Percentiles rank a stretch among this genome's conserved stretches.
Conservation (phyloP, 352 stramenopile species). For the Phytophthora ramorum region DNA sequence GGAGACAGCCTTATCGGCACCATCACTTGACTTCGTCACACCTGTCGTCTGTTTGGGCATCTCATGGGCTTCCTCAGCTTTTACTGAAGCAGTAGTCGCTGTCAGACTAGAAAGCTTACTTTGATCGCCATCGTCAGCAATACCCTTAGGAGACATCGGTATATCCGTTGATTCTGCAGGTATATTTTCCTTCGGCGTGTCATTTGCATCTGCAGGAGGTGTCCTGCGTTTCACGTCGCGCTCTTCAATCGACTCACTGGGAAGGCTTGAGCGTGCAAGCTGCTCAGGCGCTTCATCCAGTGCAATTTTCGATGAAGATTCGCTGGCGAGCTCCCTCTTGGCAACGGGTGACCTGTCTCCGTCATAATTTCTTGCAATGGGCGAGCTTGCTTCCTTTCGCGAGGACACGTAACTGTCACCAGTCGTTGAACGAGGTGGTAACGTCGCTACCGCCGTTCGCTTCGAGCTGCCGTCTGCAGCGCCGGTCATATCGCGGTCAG, state of each 20-base stretch:
- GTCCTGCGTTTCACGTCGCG: conserved; percentile 5
- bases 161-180: conserved; percentile 3
- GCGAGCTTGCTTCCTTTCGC: conserved; percentile 26
- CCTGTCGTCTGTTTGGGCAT: not conserved
- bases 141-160: not conserved
- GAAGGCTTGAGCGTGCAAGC: conserved; percentile 4
- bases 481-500: conserved; percentile 25
- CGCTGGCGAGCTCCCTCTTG: conserved; percentile 13
- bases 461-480: conserved; percentile 30
- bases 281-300: not conserved
- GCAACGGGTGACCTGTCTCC: conserved; percentile 6
- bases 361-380: conserved; percentile 14
- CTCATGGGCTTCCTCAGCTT: conserved; percentile 5
- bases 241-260: conserved; percentile 11
- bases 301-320: conserved; percentile 4
- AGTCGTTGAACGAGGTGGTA: conserved; percentile 44
- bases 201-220: conserved; percentile 7
- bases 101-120: not conserved
- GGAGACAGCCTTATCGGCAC: not conserved
- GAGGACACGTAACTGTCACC: conserved; percentile 35
- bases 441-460: conserved; percentile 24
- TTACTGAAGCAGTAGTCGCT: not conserved
- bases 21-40: conserved; percentile 1
- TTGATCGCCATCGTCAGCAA: not conserved
- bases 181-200: conserved; percentile 7